Conservation (phyloP, 345 rosid genomes). For the Hibiscus syriacus region DNA sequence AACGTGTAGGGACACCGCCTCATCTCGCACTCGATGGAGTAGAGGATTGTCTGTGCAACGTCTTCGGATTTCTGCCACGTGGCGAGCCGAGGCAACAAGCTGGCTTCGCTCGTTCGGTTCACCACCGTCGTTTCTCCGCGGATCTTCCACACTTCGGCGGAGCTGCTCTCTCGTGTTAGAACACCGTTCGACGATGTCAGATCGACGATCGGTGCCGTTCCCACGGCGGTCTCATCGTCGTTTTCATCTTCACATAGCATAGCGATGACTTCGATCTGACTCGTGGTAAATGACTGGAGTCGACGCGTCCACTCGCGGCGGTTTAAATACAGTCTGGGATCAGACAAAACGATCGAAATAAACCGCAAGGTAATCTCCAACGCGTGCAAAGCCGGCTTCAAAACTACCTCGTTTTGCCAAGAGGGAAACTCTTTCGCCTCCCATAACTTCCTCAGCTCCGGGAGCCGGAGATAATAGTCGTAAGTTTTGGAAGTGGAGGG, state of each 20-base stretch:
- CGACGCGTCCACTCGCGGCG: constrained; percentile 64
- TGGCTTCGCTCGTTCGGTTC: constrained; percentile 51
- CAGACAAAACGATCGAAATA: constrained; percentile 51
- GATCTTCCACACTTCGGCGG: constrained; percentile 59
- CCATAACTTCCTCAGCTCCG: constrained; percentile 59
- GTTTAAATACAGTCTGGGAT: constrained; percentile 68
- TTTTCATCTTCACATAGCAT: constrained; percentile 51
- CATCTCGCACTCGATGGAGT: constrained; percentile 77
- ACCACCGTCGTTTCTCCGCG: constrained; percentile 36
- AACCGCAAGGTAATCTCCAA: constrained; percentile 80
- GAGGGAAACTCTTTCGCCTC: constrained; percentile 32
- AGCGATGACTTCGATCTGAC: constrained; percentile 65
- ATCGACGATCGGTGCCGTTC: constrained; percentile 41
- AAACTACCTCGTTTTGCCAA: constrained; percentile 55
- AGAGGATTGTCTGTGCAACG: constrained; percentile 50
- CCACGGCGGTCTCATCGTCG: constrained; percentile 19
- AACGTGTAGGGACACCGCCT: constrained; percentile 64
- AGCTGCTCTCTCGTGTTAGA: constrained; percentile 41
- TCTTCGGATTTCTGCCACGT: constrained; percentile 74
- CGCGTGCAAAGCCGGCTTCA: constrained; percentile 77
- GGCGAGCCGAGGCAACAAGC: constrained; percentile 70
- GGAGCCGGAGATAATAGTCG: constrained; percentile 69
- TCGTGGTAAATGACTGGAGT: constrained; percentile 54
- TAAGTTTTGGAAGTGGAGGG: constrained; percentile 56
- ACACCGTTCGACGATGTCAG: constrained; percentile 33